Evolutionary conservation across 2,329 filamentous ascomycete species (phyloP).

Genomic region (Phaeosphaeria sp.): DNA sequence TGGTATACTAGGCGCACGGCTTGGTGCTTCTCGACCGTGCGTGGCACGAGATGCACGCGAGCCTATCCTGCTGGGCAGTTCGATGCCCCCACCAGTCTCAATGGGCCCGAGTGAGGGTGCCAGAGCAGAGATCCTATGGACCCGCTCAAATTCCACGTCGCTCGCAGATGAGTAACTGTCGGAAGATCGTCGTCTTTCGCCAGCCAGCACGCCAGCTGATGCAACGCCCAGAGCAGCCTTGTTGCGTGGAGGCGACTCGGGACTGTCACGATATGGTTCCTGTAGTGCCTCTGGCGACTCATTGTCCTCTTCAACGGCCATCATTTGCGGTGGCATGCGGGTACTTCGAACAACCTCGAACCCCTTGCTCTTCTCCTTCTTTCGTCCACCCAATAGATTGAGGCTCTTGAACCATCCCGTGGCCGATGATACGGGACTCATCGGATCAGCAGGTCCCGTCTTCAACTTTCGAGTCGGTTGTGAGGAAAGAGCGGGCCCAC

Average conservation of each 20-base stretch:
- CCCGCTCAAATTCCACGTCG: conserved; percentile 52
- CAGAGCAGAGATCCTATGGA: conserved; percentile 54
- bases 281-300: conserved; percentile 42
- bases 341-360: conserved; percentile 95
- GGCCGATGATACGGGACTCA: conserved; percentile 86
- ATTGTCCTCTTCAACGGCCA: conserved; percentile 69
- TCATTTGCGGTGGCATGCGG: conserved; percentile 76
- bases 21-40: conserved; percentile 21
- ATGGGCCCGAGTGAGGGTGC: conserved; percentile 67
- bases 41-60: conserved; percentile 61
- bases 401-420: conserved; percentile 81
- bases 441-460: conserved; percentile 93
- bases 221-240: conserved; percentile 14
- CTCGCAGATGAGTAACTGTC: conserved; percentile 42
- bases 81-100: conserved; percentile 65
- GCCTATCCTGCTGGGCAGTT: conserved; percentile 67
- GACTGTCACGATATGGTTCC: conserved; percentile 63
- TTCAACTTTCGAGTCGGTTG: conserved; percentile 83
- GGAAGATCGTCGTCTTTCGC: conserved; percentile 53
- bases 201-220: conserved; percentile 20
- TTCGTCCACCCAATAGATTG: conserved; percentile 77
- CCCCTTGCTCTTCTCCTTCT: conserved; percentile 92
- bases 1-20: conserved; percentile 60
- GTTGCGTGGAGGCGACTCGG: conserved; percentile 39
- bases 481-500: conserved; percentile 84